These are phyloP conservation scores for Penicillium macrosclerotiorum DNA, from an alignment of 495 filamentous ascomycete species.

Conservation along the genomic window DNA sequence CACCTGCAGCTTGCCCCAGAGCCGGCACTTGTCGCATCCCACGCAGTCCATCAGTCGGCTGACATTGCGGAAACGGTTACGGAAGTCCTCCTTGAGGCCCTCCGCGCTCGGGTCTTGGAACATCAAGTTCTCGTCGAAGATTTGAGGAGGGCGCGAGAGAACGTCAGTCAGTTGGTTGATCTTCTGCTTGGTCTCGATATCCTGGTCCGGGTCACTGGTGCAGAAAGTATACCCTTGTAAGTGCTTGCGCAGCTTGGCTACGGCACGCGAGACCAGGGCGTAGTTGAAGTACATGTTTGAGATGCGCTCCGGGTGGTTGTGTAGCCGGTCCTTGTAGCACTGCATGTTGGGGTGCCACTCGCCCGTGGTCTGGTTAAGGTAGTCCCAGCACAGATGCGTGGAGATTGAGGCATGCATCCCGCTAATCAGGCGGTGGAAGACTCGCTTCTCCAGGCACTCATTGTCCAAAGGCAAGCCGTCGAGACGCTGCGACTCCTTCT, in stretches of 20 bases:
- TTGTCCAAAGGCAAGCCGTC: constrained; percentile 74
- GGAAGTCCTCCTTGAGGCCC: constrained; percentile 93
- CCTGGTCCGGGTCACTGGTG: constrained; percentile 76
- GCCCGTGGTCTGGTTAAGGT: constrained; percentile 92
- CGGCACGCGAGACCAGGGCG: constrained; percentile 82
- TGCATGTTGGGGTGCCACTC: constrained; percentile 88
- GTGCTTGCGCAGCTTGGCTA: constrained; percentile 86
- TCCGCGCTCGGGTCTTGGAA: constrained; percentile 66
- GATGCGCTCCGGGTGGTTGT: constrained; percentile 82
- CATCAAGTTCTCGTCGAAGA: constrained; percentile 95
- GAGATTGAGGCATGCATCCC: constrained; percentile 98
- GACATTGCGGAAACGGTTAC: constrained; percentile 94
- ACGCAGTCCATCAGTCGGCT: constrained; percentile 97
- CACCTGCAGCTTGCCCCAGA: constrained; percentile 98
- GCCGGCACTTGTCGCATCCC: constrained; percentile 95
- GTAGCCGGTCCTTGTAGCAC: constrained; percentile 84
- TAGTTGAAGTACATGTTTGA: constrained; percentile 99
- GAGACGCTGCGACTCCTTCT: constrained; percentile 66
- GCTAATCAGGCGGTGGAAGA: constrained; percentile 90
- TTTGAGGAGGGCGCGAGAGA: constrained; percentile 64
- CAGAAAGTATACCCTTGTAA: constrained; percentile 87
- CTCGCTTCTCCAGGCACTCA: constrained; percentile 93
- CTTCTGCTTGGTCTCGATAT: constrained; percentile 73
- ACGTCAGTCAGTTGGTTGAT: constrained; percentile 67
- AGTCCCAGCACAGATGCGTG: constrained; percentile 94